These are phyloP conservation scores for Diversispora epigaea DNA, from an alignment of 192 early-diverging fungal genomes.

Conservation along the genomic window DNA sequence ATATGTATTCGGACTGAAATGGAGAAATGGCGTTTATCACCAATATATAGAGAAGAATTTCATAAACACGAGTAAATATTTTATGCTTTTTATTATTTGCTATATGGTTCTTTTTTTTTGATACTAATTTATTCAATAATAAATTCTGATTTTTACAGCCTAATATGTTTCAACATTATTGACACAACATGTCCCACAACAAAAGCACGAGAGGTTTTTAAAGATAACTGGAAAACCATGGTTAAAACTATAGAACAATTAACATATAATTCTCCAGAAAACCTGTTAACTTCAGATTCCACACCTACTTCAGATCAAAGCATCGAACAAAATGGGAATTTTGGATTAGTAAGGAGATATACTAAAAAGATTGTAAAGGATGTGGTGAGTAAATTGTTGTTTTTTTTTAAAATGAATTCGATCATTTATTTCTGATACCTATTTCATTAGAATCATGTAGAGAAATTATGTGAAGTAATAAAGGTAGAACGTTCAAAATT, in stretches of 20 bases:
- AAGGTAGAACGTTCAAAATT: too few relatives aligned
- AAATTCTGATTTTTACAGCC: neutral
- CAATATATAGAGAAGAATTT: conserved; percentile 8
- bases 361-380: too few relatives aligned
- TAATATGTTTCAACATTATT: conserved; percentile 23
- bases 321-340: too few relatives aligned
- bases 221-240: neutral
- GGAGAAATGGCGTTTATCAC: conserved; percentile 2
- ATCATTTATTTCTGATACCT: too few relatives aligned
- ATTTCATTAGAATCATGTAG: too few relatives aligned
- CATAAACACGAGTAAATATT: conserved; percentile 19
- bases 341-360: too few relatives aligned
- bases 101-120: neutral
- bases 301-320: too few relatives aligned
- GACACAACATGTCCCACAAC: conserved; percentile 7
- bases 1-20: conserved; percentile 12
- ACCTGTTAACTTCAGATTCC: too few relatives aligned
- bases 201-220: conserved; percentile 16
- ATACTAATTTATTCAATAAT: neutral
- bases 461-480: too few relatives aligned
- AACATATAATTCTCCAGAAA: too few relatives aligned
- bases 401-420: too few relatives aligned
- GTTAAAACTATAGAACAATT: neutral
- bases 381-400: too few relatives aligned
- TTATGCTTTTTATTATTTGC: neutral